Evolutionary conservation across 805 yeast genomes (phyloP).

Genomic region (Candida montana): DNA sequence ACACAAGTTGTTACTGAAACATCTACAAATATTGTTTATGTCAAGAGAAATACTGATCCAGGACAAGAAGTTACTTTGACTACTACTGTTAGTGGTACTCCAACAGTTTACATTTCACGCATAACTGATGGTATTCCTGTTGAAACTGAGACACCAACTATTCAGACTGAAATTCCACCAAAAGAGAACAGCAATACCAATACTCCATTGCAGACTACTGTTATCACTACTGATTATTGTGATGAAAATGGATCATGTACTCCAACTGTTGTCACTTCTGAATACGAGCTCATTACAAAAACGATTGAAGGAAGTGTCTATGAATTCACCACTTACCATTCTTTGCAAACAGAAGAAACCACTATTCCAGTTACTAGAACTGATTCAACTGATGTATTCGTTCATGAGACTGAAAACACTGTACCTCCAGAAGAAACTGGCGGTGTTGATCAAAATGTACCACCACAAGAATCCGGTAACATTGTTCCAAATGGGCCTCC

Average conservation of each 20-base stretch:
- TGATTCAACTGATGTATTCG: background rate
- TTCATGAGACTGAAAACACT: no score
- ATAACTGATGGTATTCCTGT: background rate
- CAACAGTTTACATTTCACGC: background rate
- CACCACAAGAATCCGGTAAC: background rate
- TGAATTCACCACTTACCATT: slow-evolving; percentile 3
- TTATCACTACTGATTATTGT: background rate
- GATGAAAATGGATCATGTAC: slow-evolving; percentile 2
- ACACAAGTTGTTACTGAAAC: slow-evolving; percentile 19
- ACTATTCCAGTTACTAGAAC: background rate
- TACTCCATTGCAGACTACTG: background rate
- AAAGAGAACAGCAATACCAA: background rate
- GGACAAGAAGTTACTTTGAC: slow-evolving; percentile 7
- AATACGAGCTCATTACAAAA: slow-evolving; percentile 3
- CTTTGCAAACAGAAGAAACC: background rate
- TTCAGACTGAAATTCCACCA: background rate
- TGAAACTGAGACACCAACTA: background rate
- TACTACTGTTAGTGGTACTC: background rate
- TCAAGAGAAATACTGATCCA: slow-evolving; percentile 6
- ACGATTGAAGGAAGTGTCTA: slow-evolving; percentile 3
- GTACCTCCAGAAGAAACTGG: background rate
- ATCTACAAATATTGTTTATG: slow-evolving; percentile 16
- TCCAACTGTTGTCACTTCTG: slow-evolving; percentile 1
- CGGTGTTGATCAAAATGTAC: background rate
- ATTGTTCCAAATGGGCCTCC: background rate